Percentiles rank a stretch among this genome's conserved stretches.
Conservation (phyloP, 768 basidiomycete species). For the Rhizopogon rudus region DNA sequence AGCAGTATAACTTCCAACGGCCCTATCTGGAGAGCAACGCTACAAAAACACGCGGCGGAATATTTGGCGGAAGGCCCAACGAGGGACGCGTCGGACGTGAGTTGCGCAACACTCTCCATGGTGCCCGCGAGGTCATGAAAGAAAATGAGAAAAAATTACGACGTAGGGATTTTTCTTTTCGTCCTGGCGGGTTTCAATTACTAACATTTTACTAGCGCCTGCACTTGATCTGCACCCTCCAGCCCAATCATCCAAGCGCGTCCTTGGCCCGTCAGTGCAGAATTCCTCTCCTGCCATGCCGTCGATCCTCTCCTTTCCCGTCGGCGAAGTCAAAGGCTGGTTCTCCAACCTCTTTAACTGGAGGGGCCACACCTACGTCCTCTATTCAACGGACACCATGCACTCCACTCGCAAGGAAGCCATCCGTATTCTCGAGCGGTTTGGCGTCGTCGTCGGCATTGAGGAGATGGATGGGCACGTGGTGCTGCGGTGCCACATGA, state of each 20-base stretch:
- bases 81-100: conserved; percentile 38
- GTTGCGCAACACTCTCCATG: conserved; percentile 44
- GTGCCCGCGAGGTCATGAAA: conserved; percentile 33
- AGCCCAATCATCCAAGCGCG: conserved; percentile 39
- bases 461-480: conserved; percentile 43
- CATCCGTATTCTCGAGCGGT: conserved; percentile 54
- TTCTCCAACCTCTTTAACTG: conserved; percentile 95
- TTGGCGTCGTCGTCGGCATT: conserved; percentile 60
- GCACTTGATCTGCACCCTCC: conserved; percentile 46
- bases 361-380: conserved; percentile 55
- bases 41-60: conserved; percentile 20
- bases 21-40: conserved; percentile 14
- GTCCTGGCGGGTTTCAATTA: background rate
- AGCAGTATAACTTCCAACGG: conserved; percentile 10
- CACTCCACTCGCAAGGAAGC: conserved; percentile 61
- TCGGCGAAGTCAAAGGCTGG: conserved; percentile 87
- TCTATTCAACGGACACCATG: conserved; percentile 55
- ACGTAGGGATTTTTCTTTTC: conserved; percentile 39
- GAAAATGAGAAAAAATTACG: conserved; percentile 50
- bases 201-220: conserved; percentile 36
- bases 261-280: conserved; percentile 45
- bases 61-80: conserved; percentile 27
- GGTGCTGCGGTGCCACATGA: conserved; percentile 47
- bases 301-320: conserved; percentile 59
- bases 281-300: conserved; percentile 32